Evolutionary conservation across 306 rosid genomes (phyloP).

Genomic region (Cajanus cajan): DNA sequence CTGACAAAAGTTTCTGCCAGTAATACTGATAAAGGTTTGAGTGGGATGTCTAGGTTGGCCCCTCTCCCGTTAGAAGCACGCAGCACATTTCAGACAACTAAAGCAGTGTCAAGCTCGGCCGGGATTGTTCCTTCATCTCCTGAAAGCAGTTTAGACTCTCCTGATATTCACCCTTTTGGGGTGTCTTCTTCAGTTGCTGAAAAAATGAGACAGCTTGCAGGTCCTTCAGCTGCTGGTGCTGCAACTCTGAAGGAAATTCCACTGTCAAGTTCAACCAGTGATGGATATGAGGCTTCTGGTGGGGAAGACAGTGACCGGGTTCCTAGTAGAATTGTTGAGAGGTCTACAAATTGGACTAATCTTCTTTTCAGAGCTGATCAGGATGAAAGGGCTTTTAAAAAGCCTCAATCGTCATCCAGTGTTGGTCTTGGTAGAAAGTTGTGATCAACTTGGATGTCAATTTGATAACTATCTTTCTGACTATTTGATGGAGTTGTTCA

Average conservation of each 20-base stretch:
- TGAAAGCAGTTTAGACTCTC: conserved; percentile 88
- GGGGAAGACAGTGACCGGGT: conserved; percentile 92
- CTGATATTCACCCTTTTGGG: conserved; percentile 83
- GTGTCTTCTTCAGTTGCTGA: conserved; percentile 69
- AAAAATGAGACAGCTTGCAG: conserved; percentile 58
- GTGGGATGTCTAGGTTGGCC: conserved; percentile 57
- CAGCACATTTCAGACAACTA: conserved; percentile 70
- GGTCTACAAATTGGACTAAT: conserved; percentile 71
- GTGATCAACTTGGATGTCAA: conserved; percentile 40
- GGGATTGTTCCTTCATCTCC: conserved; percentile 76
- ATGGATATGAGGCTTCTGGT: conserved; percentile 97
- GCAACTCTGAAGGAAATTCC: conserved; percentile 61
- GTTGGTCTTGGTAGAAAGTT: conserved; percentile 47
- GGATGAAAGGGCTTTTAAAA: conserved; percentile 48
- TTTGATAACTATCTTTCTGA: conserved; percentile 30
- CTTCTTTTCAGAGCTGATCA: conserved; percentile 58
- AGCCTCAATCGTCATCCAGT: conserved; percentile 50
- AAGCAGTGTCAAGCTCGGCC: conserved; percentile 57
- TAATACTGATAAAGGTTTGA: conserved; percentile 46
- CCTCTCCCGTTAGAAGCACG: conserved; percentile 84
- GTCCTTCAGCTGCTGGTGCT: conserved; percentile 46
- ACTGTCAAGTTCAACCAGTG: conserved; percentile 87
- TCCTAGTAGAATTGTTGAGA: conserved; percentile 67
- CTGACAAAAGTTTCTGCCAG: conserved; percentile 45
- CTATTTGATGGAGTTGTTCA: conserved; percentile 38